Evolutionary conservation across 257 asterid species (phyloP).

Genomic region (Solanum medicagineum): DNA sequence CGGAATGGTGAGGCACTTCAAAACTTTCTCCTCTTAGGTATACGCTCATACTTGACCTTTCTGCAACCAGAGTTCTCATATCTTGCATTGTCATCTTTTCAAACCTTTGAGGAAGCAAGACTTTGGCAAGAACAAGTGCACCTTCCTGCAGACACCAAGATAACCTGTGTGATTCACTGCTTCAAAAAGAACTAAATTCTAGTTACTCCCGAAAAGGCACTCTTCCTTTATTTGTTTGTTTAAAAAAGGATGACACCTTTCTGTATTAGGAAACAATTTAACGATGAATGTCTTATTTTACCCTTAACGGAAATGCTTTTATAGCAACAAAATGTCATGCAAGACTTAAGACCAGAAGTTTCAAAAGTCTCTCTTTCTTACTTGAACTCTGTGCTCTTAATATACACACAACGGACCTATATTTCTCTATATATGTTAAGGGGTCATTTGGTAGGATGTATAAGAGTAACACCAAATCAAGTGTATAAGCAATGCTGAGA

Average conservation of each 20-base stretch:
- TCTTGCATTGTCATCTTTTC: slow-evolving; percentile 78
- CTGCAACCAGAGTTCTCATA: slow-evolving; percentile 59
- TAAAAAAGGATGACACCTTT: not conserved
- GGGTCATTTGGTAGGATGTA: too few relatives aligned
- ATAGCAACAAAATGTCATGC: not conserved
- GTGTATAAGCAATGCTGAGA: too few relatives aligned
- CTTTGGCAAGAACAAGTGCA: slow-evolving; percentile 54
- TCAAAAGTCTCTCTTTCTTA: not conserved
- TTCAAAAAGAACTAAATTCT: not conserved
- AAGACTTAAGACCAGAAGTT: not conserved
- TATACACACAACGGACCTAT: not conserved
- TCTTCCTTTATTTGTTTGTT: not conserved
- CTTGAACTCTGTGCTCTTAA: not conserved
- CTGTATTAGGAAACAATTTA: not conserved
- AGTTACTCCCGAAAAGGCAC: not conserved
- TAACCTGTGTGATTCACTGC: not conserved
- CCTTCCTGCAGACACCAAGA: slow-evolving; percentile 58
- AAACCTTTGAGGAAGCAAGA: slow-evolving; percentile 71
- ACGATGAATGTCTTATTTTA: not conserved
- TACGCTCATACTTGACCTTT: slow-evolving; percentile 50
- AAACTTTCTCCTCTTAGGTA: slow-evolving; percentile 72
- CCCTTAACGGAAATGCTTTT: not conserved
- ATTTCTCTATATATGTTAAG: not conserved
- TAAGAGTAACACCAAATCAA: too few relatives aligned
- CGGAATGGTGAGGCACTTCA: slow-evolving; percentile 62